Percentiles rank a stretch among this genome's conserved stretches.
Evolutionary conservation across 257 asterid genomes (phyloP).

Genomic region (Solanum pinnatisectum): DNA sequence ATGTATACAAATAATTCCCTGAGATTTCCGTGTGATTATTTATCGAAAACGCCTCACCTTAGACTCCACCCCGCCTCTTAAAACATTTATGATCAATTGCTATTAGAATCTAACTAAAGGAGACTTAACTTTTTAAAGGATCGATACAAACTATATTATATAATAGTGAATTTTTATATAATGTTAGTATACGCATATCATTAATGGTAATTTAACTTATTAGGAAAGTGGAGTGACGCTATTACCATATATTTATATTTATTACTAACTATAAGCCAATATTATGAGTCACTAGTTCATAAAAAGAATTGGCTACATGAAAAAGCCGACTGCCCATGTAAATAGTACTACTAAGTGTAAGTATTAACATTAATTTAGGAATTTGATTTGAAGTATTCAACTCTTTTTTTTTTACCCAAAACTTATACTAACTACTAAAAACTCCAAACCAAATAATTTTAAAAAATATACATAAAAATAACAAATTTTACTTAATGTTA

Average conservation of each 20-base stretch:
- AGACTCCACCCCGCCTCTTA: too few relatives aligned
- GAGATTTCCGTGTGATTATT: too few relatives aligned
- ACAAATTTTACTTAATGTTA: background rate
- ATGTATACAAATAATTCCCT: too few relatives aligned
- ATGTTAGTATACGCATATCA: background rate
- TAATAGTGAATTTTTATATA: background rate
- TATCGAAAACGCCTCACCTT: too few relatives aligned
- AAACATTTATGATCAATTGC: background rate
- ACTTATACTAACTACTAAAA: background rate
- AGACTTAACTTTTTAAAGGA: background rate
- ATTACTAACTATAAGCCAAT: background rate
- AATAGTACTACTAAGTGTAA: too few relatives aligned
- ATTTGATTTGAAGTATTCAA: background rate
- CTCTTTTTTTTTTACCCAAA: background rate
- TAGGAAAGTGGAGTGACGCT: background rate
- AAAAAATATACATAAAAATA: background rate
- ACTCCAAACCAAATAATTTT: background rate
- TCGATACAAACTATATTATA: background rate
- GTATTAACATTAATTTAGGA: background rate
- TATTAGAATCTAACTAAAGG: background rate
- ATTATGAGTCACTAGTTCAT: background rate
- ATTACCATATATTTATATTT: background rate
- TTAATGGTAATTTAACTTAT: background rate
- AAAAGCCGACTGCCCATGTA: too few relatives aligned
- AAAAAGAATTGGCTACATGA: background rate